Percentiles rank a stretch among this genome's conserved stretches.
phyloP scores from a whole-genome alignment of 331 rosid genomes.

The Quercus phellos region DNA sequence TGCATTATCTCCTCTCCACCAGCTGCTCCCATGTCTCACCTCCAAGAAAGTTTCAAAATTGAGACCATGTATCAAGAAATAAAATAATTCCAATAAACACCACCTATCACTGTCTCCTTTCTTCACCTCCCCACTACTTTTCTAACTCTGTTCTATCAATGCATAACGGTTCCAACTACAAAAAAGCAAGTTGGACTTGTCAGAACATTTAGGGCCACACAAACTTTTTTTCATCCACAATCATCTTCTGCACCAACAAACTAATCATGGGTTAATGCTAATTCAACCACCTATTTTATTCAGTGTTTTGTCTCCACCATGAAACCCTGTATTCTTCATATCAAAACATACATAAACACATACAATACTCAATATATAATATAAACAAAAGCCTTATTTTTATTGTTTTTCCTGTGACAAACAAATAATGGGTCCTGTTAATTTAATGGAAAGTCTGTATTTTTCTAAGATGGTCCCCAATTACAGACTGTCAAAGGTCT shows the following conservation, averaged over 20 bases:
- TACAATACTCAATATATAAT: too few species aligned
- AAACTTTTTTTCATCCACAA: conserved; percentile 41
- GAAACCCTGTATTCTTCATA: conserved; percentile 10
- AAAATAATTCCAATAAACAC: conserved; percentile 13
- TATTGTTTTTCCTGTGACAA: conserved; percentile 10
- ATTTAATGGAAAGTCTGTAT: conserved; percentile 47
- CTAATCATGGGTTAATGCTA: conserved; percentile 40
- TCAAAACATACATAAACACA: too few species aligned
- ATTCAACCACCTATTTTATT: conserved; percentile 22
- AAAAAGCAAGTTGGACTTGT: conserved; percentile 33
- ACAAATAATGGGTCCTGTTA: conserved; percentile 43
- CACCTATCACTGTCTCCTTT: conserved; percentile 19
- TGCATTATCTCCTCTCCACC: conserved; percentile 57
- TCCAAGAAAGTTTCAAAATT: conserved; percentile 24
- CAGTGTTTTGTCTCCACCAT: conserved; percentile 23
- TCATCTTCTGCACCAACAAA: conserved; percentile 59
- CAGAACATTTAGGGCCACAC: conserved; percentile 38
- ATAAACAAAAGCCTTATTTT: not conserved
- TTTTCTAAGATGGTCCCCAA: conserved; percentile 56
- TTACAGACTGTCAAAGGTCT: conserved; percentile 74
- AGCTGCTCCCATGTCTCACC: conserved; percentile 61
- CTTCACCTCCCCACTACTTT: conserved; percentile 22
- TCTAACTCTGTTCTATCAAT: conserved; percentile 21
- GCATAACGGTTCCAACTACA: conserved; percentile 18
- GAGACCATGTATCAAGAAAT: conserved; percentile 30